phyloP scores from a whole-genome alignment of 768 basidiomycete genomes.

The Auriscalpium microsporum region DNA sequence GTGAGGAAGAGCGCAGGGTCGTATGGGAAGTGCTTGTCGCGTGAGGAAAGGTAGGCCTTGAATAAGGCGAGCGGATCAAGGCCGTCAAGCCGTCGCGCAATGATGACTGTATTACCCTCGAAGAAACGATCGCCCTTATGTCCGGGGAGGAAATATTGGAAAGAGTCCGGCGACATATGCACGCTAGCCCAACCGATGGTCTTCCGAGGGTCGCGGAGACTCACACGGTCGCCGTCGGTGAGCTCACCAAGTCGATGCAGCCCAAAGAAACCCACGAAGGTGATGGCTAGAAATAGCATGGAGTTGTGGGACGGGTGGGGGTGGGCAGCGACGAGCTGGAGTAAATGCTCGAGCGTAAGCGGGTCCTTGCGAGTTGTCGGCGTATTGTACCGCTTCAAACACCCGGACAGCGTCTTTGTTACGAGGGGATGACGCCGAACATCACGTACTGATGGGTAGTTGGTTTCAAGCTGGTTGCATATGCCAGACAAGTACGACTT shows the following conservation, averaged over 20 bases:
- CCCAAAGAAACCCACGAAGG: slow-evolving; percentile 18
- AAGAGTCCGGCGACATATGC: not conserved
- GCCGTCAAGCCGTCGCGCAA: not conserved
- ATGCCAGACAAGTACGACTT: slow-evolving; percentile 31
- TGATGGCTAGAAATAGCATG: slow-evolving; percentile 15
- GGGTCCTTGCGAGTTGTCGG: slow-evolving; percentile 22
- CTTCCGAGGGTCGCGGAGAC: slow-evolving; percentile 14
- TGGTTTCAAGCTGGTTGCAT: slow-evolving; percentile 23
- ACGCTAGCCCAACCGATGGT: slow-evolving; percentile 12
- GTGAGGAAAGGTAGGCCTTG: slow-evolving; percentile 12
- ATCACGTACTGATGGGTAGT: slow-evolving; percentile 23
- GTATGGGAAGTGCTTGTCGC: not conserved
- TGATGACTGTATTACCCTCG: slow-evolving; percentile 14
- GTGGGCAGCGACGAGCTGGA: not conserved
- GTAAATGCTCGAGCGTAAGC: slow-evolving; percentile 13
- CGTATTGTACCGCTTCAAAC: slow-evolving; percentile 14
- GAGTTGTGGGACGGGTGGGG: slow-evolving; percentile 15
- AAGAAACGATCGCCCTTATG: slow-evolving; percentile 32
- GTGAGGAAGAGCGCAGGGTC: slow-evolving; percentile 28
- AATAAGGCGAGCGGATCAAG: not conserved
- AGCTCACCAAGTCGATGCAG: slow-evolving; percentile 24
- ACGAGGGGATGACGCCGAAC: slow-evolving; percentile 20
- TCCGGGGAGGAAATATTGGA: slow-evolving; percentile 22
- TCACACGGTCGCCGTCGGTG: slow-evolving; percentile 11
- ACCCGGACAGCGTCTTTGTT: slow-evolving; percentile 23